Evolutionary conservation across 768 basidiomycete genomes (phyloP).

Genomic region (Termitomyces sp.): DNA sequence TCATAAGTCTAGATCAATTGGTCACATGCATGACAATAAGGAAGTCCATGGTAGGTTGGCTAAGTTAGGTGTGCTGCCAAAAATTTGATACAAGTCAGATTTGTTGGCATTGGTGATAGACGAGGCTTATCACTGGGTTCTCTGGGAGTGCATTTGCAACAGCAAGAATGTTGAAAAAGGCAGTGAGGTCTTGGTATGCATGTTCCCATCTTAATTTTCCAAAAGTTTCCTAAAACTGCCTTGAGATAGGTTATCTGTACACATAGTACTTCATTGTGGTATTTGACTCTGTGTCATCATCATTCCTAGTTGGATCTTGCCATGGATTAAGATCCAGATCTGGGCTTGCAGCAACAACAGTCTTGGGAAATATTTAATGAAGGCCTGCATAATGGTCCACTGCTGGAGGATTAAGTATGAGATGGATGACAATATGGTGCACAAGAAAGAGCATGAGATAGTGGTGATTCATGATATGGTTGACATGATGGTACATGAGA

Average conservation of each 20-base stretch:
- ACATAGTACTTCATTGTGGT: background rate
- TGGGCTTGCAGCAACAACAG: background rate
- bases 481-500: too few species aligned
- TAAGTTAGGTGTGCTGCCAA: too few species aligned
- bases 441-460: background rate
- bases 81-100: too few species aligned
- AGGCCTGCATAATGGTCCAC: background rate
- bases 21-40: too few species aligned
- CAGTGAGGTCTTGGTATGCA: background rate
- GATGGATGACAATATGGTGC: background rate
- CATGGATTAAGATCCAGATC: background rate
- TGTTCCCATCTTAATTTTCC: background rate
- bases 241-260: background rate
- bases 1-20: too few species aligned
- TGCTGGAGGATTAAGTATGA: background rate
- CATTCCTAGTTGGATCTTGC: background rate
- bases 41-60: too few species aligned
- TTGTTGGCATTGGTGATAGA: too few species aligned
- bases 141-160: background rate
- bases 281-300: background rate
- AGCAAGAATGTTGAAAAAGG: background rate
- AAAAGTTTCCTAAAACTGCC: background rate
- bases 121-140: too few species aligned
- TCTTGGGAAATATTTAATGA: background rate
- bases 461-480: too few species aligned